Evolutionary conservation across 2,329 filamentous ascomycete species (phyloP), one percentile per base, ranked within the genome.

Genomic region (Penicillium sp.): DNA sequence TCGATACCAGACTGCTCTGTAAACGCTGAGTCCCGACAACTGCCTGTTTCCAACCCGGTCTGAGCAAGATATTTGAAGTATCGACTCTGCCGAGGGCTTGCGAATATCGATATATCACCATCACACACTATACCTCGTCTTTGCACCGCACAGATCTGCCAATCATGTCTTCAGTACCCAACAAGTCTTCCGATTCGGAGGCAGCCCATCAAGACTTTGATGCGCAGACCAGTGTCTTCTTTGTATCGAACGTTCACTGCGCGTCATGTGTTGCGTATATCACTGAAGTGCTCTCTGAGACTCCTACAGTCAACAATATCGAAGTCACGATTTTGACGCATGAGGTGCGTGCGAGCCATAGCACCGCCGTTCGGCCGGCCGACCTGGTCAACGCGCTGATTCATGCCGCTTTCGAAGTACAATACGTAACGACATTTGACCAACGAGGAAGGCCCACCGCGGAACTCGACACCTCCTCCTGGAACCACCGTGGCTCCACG

Each of bases 171-270:
- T 47, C 58, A 18, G n/a, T 16, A 22, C 11, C 37, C 18, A 58
- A 58, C 32, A 53, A 42, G 16, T 45, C 40, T 32, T 49, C 55
- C 7, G 59, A 61, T 22, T 45, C 57, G 51, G 57, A 64, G 47
- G 55, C 45, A 34, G 50, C 39, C 29, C 39, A 44, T 39, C 22
- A 43, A 26, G 49, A 51, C 3, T 13, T 11, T 5, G 38, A 55
- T 35, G 48, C 29, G 8, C 61, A 62, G 49, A 63, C 53, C 49
- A 73, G 69, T 57, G 61, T 72, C 22, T 73, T 79, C 31, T 74
- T 79, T 54, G 76, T 79, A 48, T 76, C 74, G 56, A 80, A 80
- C 57, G 73, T 80, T 38, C 78, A 80, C 62, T 80, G 78, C 61
- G 67, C 77, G 16, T 79, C 77, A 20, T 80, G 78, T 56, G 75